Base-by-base conservation (phyloP, 2,329 filamentous ascomycete genomes). In the Orbilia quercus region DNA sequence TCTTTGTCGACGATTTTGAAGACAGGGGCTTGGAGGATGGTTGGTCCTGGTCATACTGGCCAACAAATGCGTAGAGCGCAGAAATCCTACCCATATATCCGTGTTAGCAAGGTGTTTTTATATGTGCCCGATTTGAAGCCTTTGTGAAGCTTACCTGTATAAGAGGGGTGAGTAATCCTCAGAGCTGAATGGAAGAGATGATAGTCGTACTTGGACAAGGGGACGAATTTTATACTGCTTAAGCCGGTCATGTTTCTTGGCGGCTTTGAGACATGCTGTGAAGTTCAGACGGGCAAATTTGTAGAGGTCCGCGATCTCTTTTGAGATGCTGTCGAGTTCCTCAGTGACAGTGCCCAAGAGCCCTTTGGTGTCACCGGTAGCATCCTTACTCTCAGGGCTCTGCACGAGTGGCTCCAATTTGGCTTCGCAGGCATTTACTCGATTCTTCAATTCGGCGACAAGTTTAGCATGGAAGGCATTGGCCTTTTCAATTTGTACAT, bases 241-340 rank as follows among this genome's bases (percentile, higher is more conserved):
- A 76, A 74, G 47, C 7, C 95, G 91, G 82, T 99, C 95, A 82
- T 99, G 95, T 83, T 99, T 99, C 88, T 99, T 99, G 65, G 92
- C 92, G 51, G 96, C 96, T 85, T 99, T 99, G 79, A 97, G 86
- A 82, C 98, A 96, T 51, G 92, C 95, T 4, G 95, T 96, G 82
- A 97, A 99, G 83, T 99, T 99, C 83, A 97, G 89, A 76, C 90
- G 91, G 81, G 92, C 95, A 82, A 95, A 99, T 81, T 91, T 95
- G 82, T 96, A 95, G 77, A 99, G 86, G 83, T 96, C 91, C 80
- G 90, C 94, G 79, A 96, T 89, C 81, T 97, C 92, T 80, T 91
- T 91, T 34, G 91, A 95, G 81, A 98, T 95, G 60, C 83, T 82
- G 81, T 98, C 94, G 64, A 98, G 86, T 82, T 97, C 92, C 51